phyloP scores from a whole-genome alignment of 2,329 filamentous ascomycete species.

The Diaporthe capsici region DNA sequence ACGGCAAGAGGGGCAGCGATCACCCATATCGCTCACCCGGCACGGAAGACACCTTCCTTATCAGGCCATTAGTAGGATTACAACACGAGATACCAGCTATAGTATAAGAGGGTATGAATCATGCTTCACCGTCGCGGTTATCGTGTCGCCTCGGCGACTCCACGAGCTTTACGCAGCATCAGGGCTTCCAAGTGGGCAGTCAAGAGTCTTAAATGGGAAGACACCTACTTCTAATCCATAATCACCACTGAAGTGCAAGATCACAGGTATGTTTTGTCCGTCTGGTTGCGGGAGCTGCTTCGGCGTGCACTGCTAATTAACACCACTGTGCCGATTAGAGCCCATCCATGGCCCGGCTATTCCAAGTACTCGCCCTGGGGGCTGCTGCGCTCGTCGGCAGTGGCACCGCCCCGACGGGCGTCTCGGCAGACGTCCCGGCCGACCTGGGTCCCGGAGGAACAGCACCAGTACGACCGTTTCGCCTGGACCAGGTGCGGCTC shows the following conservation, averaged over 20 bases:
- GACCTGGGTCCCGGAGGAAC: constrained; percentile 49
- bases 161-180: background rate
- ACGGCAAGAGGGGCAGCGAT: constrained; percentile 22
- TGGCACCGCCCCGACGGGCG: background rate
- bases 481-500: constrained; percentile 51
- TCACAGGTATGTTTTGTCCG: background rate
- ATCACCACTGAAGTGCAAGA: background rate
- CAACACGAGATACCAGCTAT: constrained; percentile 17
- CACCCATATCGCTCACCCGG: constrained; percentile 22
- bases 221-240: background rate
- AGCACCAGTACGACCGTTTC: constrained; percentile 51
- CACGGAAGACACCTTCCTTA: constrained; percentile 29
- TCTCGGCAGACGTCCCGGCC: constrained; percentile 27
- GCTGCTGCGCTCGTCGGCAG: constrained; percentile 6
- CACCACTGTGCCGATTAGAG: background rate
- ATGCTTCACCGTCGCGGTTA: background rate
- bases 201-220: background rate
- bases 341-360: background rate
- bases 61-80: background rate
- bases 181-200: background rate
- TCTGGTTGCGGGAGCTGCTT: background rate
- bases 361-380: constrained; percentile 7
- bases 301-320: background rate
- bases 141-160: background rate
- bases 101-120: constrained; percentile 10